Base-by-base conservation (phyloP, 805 yeast genomes). In the Grigorovia humatica region DNA sequence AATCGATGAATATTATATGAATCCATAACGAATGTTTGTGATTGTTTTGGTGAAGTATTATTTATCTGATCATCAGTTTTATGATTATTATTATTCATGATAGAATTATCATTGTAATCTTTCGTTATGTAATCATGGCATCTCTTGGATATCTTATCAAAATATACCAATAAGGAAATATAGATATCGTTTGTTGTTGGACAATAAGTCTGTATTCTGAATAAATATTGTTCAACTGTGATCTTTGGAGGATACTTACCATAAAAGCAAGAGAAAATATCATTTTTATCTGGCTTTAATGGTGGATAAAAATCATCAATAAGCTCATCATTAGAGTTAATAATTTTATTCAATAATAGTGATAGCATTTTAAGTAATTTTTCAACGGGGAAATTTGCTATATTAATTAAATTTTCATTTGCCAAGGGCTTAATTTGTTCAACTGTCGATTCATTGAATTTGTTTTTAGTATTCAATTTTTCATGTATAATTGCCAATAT, bases 121-220 rank as follows among this genome's bases (percentile, higher is more conserved):
- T 20, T 48, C 6, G 12, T 19, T 11, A 17, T 19, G 35, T 35
- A 41, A 52, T 54, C 57, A 49, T 64, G 63, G 55, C 64, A 59
- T 55, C 86, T 76, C 62, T 86, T 86, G 20, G 96, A 93, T 44
- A 91, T 88, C 55, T 97, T 73, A 68, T 91, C 99, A 70, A 91
- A 88, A 67, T 91, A 93, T 29, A 93, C 96, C 60, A 91, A 74
- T 35, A 93, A 70, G 43, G 96, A 83, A 46, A 91, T 71, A 67
- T 91, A 93, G 43, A 91, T 98, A 66, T 91, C 98, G 68, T 91
- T 91, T 5, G 98, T 90, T 17, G 93, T 91, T 0, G 99, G 98
- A 67, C 99, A 91, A 69, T 93, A 93, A 69, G 90, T 90, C 65
- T 90, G 78, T 29, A 91, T 91, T 62, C 99, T 80, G 45, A 87